Evolutionary conservation across 352 stramenopile genomes (phyloP).

Genomic region (Saprolegnia diclina): DNA sequence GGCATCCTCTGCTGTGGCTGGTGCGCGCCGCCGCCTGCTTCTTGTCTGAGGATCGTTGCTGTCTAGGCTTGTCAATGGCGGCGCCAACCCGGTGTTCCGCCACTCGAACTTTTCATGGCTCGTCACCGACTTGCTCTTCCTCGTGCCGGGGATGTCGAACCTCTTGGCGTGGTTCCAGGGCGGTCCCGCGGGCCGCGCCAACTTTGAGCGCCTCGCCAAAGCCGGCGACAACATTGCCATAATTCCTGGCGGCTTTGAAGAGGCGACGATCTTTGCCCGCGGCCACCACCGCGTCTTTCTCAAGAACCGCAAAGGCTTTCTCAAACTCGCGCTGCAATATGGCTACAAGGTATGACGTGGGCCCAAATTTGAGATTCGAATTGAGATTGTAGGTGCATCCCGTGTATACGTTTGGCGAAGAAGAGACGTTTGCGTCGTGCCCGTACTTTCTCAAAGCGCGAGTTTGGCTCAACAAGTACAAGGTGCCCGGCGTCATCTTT

Average conservation of each 20-base stretch:
- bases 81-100: slow-evolving; percentile 44
- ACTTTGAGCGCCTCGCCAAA: slow-evolving; percentile 48
- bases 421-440: slow-evolving; percentile 80
- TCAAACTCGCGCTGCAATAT: slow-evolving; percentile 89
- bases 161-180: slow-evolving; percentile 68
- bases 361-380: neutral
- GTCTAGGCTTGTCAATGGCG: slow-evolving; percentile 41
- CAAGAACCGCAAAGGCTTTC: slow-evolving; percentile 88
- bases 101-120: slow-evolving; percentile 53
- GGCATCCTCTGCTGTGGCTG: slow-evolving; percentile 56
- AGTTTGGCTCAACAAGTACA: slow-evolving; percentile 74
- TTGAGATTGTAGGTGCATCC: slow-evolving; percentile 38
- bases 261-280: slow-evolving; percentile 83
- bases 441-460: slow-evolving; percentile 70
- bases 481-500: slow-evolving; percentile 77
- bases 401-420: slow-evolving; percentile 91
- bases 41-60: neutral
- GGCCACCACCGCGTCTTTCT: slow-evolving; percentile 87
- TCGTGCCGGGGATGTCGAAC: slow-evolving; percentile 58
- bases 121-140: slow-evolving; percentile 59
- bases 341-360: slow-evolving; percentile 64
- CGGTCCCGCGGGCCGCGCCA: slow-evolving; percentile 41
- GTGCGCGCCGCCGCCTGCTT: neutral
- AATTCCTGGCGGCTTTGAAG: slow-evolving; percentile 90
- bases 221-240: slow-evolving; percentile 64